Evolutionary conservation across 2,329 filamentous ascomycete genomes (phyloP), one percentile per base, ranked within the genome.

Genomic region (Dactylonectria estremocensis): DNA sequence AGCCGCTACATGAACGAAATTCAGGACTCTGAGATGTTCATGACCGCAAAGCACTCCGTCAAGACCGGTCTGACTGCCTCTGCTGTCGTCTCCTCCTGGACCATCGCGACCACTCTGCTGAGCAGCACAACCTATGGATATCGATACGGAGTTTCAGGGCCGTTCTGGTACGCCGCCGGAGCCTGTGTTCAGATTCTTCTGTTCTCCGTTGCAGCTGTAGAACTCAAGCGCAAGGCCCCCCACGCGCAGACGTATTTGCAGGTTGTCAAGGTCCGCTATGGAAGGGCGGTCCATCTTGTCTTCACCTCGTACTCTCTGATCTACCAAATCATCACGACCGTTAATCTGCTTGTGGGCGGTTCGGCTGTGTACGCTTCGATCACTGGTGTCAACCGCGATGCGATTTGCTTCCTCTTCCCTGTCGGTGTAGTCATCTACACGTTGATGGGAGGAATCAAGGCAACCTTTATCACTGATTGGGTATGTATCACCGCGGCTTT

Each of bases 1-100:
- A 66, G 63, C 22, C 63, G 57, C 13, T 61, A 61, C 52, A 61
- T 66, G 57, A 61, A 61, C 10, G 63, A 66, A 14, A 66, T 61
- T 14, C 63, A 66, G n/a, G 57, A 61, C 28, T 66, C 63, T 9
- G 63, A 66, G 33, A 66, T 66, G 63, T 66, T 66, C 46, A 66
- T 66, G 63, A 66, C 63, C 2, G 63, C 57, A 4, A 66, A 66
- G 37, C 57, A 61, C 50, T 61, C 57, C 3, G 63, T 66, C 35
- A 66, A 66, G 20, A 52, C 63, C 1, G 63, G 63, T 14, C 50
- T 66, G 11, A 66, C 63, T 18, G 63, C 63, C 13, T 66, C 63
- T 7, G 63, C 63, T 3, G 63, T 66, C 14, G 63, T 66, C 14
- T 66, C 63, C 2, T 66, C 63, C 3, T 66, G 63, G 63, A 66